These are phyloP conservation scores for Coniochaeta sp. DNA, from an alignment of 2,329 filamentous ascomycete species.

Conservation along the genomic window DNA sequence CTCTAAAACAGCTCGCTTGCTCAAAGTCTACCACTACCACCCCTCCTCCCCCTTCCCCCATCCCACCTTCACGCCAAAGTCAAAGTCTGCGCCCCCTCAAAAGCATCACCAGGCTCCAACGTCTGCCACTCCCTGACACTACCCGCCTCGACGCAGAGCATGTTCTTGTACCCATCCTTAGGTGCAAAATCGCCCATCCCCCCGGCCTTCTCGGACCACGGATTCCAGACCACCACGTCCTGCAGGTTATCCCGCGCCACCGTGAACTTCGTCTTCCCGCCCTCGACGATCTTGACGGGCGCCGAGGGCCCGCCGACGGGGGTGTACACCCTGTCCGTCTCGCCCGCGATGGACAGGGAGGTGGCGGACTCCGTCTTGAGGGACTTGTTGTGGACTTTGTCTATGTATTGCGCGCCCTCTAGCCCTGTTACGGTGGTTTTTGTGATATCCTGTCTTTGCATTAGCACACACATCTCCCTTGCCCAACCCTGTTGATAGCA, in stretches of 20 bases:
- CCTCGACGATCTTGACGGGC: conserved; percentile 54
- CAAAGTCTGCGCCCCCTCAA: conserved; percentile 57
- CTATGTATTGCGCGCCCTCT: conserved; percentile 66
- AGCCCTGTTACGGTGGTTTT: conserved; percentile 69
- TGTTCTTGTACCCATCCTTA: conserved; percentile 83
- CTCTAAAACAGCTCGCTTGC: too few relatives aligned
- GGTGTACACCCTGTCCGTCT: conserved; percentile 86
- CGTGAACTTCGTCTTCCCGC: conserved; percentile 58
- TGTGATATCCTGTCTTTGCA: conserved; percentile 78
- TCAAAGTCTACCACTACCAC: too few relatives aligned
- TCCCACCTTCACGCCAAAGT: too few relatives aligned
- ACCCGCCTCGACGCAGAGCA: conserved; percentile 92
- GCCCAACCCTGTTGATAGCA: too few relatives aligned
- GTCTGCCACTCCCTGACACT: conserved; percentile 75
- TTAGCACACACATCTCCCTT: too few relatives aligned
- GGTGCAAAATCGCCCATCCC: conserved; percentile 82
- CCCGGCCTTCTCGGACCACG: conserved; percentile 79
- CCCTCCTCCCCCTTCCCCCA: too few relatives aligned
- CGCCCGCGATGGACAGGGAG: conserved; percentile 62
- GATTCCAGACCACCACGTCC: conserved; percentile 95
- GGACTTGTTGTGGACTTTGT: conserved; percentile 68
- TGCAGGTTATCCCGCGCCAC: conserved; percentile 77
- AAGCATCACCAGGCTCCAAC: conserved; percentile 69
- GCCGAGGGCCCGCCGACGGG: conserved; percentile 54
- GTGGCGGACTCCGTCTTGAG: conserved; percentile 58